Base-by-base conservation (phyloP, 225 moss, liverwort and hornwort species). In the Anthoceros angustus region DNA sequence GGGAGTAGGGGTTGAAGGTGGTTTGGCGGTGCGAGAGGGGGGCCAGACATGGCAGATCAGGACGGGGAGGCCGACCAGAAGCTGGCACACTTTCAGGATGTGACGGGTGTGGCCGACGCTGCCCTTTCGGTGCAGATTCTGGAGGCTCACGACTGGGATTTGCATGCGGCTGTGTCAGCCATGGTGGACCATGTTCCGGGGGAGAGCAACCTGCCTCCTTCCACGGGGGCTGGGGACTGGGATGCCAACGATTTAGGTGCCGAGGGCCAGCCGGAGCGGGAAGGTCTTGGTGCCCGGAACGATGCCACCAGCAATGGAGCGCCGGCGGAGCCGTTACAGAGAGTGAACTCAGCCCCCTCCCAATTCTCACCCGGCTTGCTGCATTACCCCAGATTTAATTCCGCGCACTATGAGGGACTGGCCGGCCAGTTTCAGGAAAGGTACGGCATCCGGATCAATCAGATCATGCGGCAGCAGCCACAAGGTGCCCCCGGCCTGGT, bases 81-180 rank as follows among this genome's bases (percentile, higher is more conserved):
- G 79, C 62, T 92, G 74, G 80, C 79, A 25, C 84, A 92, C 67
- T 98, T 98, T 50, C 86, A 87, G 80, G 95, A 98, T 67, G 95
- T 98, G 62, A 98, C 95, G 2, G 91, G 92, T 18, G 80, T 98
- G 60, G 74, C 77, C 42, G 87, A 92, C 64, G 72, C 78, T 2
- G 66, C 72, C 62, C 86, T 98, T 4, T 85, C 91, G 1, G 72
- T 80, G 66, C 84, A 98, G 73, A 92, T 98, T 78, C 75, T 98
- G 74, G 86, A 89, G 68, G 92, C 92, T 24, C 91, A 98, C 67
- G 83, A 82, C 45, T 98, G 95, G 95, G 87, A 92, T 77, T 79
- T 98, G 74, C 82, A 84, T 65, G 88, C 95, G 42, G 95, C 95
- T 9, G 91, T 92, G 62, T 84, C 79, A 70, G 81, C 88, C 16